Base-by-base conservation (phyloP, 139 green algal species). In the Mesostigma viride region DNA sequence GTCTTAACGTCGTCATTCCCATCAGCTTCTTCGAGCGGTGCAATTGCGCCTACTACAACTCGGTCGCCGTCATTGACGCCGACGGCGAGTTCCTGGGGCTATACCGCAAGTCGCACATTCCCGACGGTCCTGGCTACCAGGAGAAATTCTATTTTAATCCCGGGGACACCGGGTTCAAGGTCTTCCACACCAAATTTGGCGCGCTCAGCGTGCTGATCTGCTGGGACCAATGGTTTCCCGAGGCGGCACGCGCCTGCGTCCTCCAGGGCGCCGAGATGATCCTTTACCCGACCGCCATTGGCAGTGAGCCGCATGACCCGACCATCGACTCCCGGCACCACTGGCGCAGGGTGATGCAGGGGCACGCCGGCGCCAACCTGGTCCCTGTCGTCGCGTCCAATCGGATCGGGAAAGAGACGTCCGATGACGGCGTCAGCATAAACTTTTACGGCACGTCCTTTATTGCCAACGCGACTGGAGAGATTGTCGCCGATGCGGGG, bases 401-500 rank as follows among this genome's bases (percentile, higher is more conserved):
- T 73, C 79, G 87, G 14, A 74, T 93, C 1, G 87, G 85, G 45
- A 72, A 3, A 0, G 87, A 92, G 72, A 45, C 40, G 1, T 77
- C 79, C 30, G 64, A 64, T 22, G 40, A 65, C 2, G 74, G 58
- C 47, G 62, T 20, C 62, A 34, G 68, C 20, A 88, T 92, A 53
- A 86, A 76, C 0, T 93, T 87, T 36, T 93, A 94, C 45, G 87
- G 87, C n/a, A 83, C 75, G 61, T 82, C 66, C 56, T 94, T 94
- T 76, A 85, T 93, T 17, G 65, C 85, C 28, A 79, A 78, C 8
- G 35, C 28, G 3, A 79, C 70, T 11, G 70, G 71, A 11, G 65
- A 69, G 34, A 61, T 74, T 0, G 53, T 70, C 63, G 26, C 14
- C 17, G 28, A 74, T 28, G 64, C 64, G 24, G 47, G 22, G 11